Evolutionary conservation across 176 grass and related monocot species (phyloP).

Genomic region (barley (Hordeum vulgare)): DNA sequence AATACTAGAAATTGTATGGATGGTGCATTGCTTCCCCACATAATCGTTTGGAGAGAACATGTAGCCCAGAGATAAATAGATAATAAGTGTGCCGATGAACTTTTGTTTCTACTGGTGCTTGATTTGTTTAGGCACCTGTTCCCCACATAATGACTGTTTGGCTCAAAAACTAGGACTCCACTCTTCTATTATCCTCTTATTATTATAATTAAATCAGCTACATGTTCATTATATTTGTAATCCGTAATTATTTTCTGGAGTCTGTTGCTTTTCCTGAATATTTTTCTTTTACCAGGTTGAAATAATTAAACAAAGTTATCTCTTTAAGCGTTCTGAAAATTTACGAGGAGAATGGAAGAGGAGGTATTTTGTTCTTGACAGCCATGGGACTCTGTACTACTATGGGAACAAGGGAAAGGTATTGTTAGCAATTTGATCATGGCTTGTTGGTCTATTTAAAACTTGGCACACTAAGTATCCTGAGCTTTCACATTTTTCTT

Average conservation of each 20-base stretch:
- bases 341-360: constrained; percentile 90
- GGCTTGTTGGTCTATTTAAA: constrained; percentile 3
- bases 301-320: constrained; percentile 98
- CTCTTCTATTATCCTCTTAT: background rate
- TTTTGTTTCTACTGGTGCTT: constrained; percentile 13
- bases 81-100: background rate
- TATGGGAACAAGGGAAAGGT: constrained; percentile 81
- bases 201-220: constrained; percentile 5
- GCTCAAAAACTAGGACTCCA: constrained; percentile 20
- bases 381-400: constrained; percentile 85
- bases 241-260: background rate
- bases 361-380: constrained; percentile 92
- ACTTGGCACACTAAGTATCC: background rate
- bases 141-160: constrained; percentile 5
- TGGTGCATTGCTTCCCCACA: background rate
- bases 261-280: background rate
- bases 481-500: constrained; percentile 3
- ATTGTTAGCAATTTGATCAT: constrained; percentile 23
- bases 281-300: constrained; percentile 61
- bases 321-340: constrained; percentile 80
- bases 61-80: background rate
- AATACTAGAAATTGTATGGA: background rate
- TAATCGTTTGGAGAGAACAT: constrained; percentile 2
- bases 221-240: background rate
- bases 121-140: background rate